phyloP scores from a whole-genome alignment of 2,329 filamentous ascomycete species.

The Alternaria ventricosa region DNA sequence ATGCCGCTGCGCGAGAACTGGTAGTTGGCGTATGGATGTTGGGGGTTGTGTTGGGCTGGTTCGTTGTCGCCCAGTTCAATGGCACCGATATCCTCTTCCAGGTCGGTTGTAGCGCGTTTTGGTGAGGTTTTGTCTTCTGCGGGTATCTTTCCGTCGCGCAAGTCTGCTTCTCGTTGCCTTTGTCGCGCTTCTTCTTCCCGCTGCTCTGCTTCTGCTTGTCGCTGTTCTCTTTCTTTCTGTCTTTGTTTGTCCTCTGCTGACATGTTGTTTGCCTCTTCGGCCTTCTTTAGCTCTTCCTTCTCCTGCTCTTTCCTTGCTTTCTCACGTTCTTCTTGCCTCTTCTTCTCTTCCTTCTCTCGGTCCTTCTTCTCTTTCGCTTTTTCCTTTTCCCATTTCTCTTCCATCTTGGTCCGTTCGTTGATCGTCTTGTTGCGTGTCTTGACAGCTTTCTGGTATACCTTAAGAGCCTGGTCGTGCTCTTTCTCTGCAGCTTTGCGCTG shows the following conservation, averaged over 20 bases:
- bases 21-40: constrained; percentile 34
- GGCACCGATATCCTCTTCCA: constrained; percentile 32
- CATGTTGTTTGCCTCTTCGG: constrained; percentile 15
- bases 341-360: constrained; percentile 19
- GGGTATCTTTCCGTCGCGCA: constrained; percentile 9
- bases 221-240: constrained; percentile 14
- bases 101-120: not conserved
- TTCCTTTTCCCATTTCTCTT: constrained; percentile 51
- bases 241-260: constrained; percentile 10
- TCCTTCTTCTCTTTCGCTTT: constrained; percentile 34
- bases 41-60: constrained; percentile 1
- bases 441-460: constrained; percentile 69
- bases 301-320: constrained; percentile 12
- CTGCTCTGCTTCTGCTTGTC: constrained; percentile 10
- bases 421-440: constrained; percentile 71
- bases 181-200: constrained; percentile 21
- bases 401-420: constrained; percentile 66
- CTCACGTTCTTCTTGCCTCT: constrained; percentile 28
- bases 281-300: constrained; percentile 25
- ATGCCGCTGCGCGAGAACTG: constrained; percentile 42
- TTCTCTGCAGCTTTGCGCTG: constrained; percentile 72
- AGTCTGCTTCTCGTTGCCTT: constrained; percentile 11
- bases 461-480: constrained; percentile 67
- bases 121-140: constrained; percentile 14
- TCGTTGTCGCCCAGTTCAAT: constrained; percentile 24